Base-by-base conservation (phyloP, 192 early-diverging fungal species). In the Coemansia sp. region DNA sequence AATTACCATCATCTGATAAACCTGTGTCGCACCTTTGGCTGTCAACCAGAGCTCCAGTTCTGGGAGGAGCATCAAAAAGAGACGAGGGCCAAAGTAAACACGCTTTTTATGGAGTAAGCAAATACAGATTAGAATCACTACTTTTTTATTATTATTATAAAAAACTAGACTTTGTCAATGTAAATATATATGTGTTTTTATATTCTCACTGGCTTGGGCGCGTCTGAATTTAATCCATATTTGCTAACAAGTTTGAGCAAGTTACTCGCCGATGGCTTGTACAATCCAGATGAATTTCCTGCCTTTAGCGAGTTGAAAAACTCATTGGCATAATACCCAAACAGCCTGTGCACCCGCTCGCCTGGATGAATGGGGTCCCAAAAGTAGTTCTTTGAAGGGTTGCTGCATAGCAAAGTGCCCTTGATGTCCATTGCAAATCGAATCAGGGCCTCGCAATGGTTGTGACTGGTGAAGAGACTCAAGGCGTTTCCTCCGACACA, bases 281-380 rank as follows among this genome's bases (percentile, higher is more conserved):
- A 17, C 27, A 20, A 2, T 29, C 46, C 23, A 37, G n/a, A 35
- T 18, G 26, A 1, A 19, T 33, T 35, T 33, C 23, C 2, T 13
- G 43, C 25, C 15, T 19, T 40, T 7, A 46, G 23, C 13, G 43
- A 24, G 43, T 33, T 18, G 0, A 38, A 36, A 9, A 44, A 14
- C 15, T 43, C 47, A 35, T 43, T 50, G 23, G 42, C 61, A 19
- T 64, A 64, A 35, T 54, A 64, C 28, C 61, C 61, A 25, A 64
- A 64, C 34, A 64, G 43, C 25, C 61, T 19, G 25, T 64, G 61
- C 18, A 64, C 48, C 1, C 53, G 46, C 23, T 50, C 61, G 20
- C 42, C 39, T 1, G 61, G 61, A 18, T 64, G 61, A 18, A 64
- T 55, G 5, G 61, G 61, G 34, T 64, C 61, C 53, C 53, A 64